Base-by-base conservation (phyloP, 306 rosid genomes). In the Castanea mollissima region DNA sequence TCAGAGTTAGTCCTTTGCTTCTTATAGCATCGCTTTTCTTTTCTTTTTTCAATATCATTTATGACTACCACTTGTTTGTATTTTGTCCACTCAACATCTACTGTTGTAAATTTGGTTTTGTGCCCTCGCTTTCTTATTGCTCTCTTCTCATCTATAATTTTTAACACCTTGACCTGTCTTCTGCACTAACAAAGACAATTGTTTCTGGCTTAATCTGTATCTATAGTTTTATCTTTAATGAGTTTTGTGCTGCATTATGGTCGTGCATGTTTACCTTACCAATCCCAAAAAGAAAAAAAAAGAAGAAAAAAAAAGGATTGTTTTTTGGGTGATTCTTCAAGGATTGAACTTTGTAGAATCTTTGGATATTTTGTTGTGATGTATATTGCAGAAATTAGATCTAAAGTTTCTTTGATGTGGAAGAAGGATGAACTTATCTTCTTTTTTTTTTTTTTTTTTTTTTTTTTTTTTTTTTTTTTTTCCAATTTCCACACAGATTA, bases 401-500 rank as follows among this genome's bases (percentile, higher is more conserved):
- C 3, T n/a, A 2, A 64, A 51, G 25, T 13, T 63, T 74, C 46
- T 68, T 52, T n/a, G 44, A n/a, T 13, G 74, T 31, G 20, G 20
- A 12, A 51, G 70, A 27, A 52, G 19, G 52, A 55, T 23, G 38
- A 62, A 27, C 25, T 15, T n/a, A 15, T 31, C 60, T 27, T 71
- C 31, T 75, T 20, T 29, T 62, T 67, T 1, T 35, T 2, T 71
- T 32, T 75, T 20, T 41, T 62, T 67, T 0, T 35, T 2, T 6
- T 23, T 23, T 0, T 23, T 23, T 23, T 23, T 23, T 23, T 23
- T 23, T 23, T 23, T 23, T 23, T 23, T 23, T 23, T 23, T 23
- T 23, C 15, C 6, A 21, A 13, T 55, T 65, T 62, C 71, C 19
- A 32, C 41, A 57, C 76, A 87, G 86, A 72, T 78, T 46, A 79